Evolutionary conservation across 176 grass and related monocot genomes (phyloP), one percentile per base, ranked within the genome.

Genomic region (Dactylis glomerata): DNA sequence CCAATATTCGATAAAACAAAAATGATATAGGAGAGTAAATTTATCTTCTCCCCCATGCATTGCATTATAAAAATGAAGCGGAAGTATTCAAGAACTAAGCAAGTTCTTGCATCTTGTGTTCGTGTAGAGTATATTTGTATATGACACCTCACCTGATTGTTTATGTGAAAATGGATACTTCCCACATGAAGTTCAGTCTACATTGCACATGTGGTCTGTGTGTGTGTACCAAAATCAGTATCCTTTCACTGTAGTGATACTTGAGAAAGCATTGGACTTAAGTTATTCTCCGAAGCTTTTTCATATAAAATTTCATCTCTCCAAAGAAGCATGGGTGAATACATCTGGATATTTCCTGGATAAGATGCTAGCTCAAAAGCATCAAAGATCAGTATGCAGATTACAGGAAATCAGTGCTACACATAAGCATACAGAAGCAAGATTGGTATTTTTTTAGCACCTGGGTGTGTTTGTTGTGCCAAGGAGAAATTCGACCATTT

Each of bases 361-460:
- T 71, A 97, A 84, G 82, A 93, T 97, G 71, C 91, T 89, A 77
- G 91, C 94, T 82, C 93, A 86, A 78, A 97, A 97, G 84, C 94
- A 93, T 85, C 61, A 86, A 77, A 59, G 8, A 55, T 31, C 2
- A 81, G 45, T 37, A 36, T 31, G 24, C 58, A 74, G 74, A 16
- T 75, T 63, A 84, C n/a, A 27, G 36, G 75, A 34, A 40, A 59
- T 22, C 31, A 41, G 34, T 42, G 20, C 20, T 38, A 41, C 37
- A 65, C 31, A 24, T 19, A 50, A 62, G 41, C 33, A 38, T 6
- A 80, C 40, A 30, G 17, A 86, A 67, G 30, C 49, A 81, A 32
- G 58, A 76, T 59, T 69, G 37, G 32, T 34, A 78, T 34, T 37
- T 58, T 37, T 24, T 58, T 45, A 50, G 54, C 59, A 97, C 94